Percentiles rank a stretch among this genome's conserved stretches.
These are phyloP conservation scores for Stemphylium lycopersici DNA, from an alignment of 2,329 filamentous ascomycete species.

Conservation along the genomic window DNA sequence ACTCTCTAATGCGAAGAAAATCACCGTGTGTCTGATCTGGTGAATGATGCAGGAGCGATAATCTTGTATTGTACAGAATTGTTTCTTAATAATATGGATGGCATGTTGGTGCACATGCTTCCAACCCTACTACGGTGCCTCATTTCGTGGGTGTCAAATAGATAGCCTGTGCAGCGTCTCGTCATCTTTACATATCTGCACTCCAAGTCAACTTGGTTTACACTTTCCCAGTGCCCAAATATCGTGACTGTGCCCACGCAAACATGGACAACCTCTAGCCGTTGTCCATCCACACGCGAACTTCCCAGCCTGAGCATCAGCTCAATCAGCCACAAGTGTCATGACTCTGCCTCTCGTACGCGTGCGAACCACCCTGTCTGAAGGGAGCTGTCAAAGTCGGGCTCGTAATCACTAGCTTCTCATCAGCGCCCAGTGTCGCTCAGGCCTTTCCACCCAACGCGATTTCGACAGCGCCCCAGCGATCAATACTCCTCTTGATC, in stretches of 20 bases:
- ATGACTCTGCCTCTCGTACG: neutral
- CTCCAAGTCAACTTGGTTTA: neutral
- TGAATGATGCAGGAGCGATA: too few species aligned
- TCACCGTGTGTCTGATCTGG: too few species aligned
- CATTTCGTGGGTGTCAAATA: too few species aligned
- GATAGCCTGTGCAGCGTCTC: neutral
- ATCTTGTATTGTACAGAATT: too few species aligned
- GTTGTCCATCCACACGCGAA: neutral
- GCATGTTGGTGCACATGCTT: too few species aligned
- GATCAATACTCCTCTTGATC: conserved; percentile 63
- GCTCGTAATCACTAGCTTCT: neutral
- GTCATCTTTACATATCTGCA: neutral
- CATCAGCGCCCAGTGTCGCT: neutral
- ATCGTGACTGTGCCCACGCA: neutral
- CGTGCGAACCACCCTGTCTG: neutral
- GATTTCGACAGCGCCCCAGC: conserved; percentile 66
- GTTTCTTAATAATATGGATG: too few species aligned
- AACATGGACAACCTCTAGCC: neutral
- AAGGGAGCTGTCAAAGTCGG: too few species aligned
- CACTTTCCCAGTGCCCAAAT: neutral
- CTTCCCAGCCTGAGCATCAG: neutral
- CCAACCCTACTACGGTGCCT: too few species aligned
- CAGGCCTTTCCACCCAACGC: conserved; percentile 22
- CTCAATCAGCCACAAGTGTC: neutral
- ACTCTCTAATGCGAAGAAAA: too few species aligned